Conservation (phyloP, 108 stramenopile species). For the Seminavis robusta region DNA sequence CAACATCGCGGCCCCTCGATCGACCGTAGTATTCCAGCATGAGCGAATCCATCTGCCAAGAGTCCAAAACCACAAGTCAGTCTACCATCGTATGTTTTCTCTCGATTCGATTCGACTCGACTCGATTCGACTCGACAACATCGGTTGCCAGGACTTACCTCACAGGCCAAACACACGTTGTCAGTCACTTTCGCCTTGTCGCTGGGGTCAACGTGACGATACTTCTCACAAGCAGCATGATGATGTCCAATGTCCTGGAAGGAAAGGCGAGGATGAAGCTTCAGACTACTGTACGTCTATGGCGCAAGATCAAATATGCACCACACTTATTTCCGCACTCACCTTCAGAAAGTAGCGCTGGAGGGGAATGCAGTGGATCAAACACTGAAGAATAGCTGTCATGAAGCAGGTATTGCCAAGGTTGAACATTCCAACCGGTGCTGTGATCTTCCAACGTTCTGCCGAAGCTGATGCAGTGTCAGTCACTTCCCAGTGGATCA, state of each 20-base stretch:
- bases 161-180: constrained; percentile 12
- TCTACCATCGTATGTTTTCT: too few relatives aligned
- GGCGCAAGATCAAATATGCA: too few relatives aligned
- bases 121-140: background rate
- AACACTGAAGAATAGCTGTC: constrained; percentile 78
- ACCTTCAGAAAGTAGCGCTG: constrained; percentile 68
- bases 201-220: constrained; percentile 8
- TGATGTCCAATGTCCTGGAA: constrained; percentile 44
- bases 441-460: constrained; percentile 27
- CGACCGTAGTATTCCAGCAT: constrained; percentile 71
- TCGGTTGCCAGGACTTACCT: too few relatives aligned
- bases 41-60: constrained; percentile 72
- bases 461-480: too few relatives aligned
- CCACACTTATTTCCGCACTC: constrained; percentile 18
- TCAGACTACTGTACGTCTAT: too few relatives aligned
- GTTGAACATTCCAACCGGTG: constrained; percentile 84
- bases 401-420: constrained; percentile 90
- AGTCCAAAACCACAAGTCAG: too few relatives aligned
- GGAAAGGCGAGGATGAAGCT: too few relatives aligned
- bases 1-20: constrained; percentile 48
- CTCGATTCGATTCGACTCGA: background rate
- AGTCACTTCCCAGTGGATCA: constrained; percentile 11
- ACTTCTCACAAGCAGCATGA: constrained; percentile 34
- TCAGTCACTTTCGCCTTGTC: background rate
- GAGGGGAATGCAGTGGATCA: constrained; percentile 62